Evolutionary conservation across 2,329 filamentous ascomycete genomes (phyloP).

Genomic region (Claviceps cyperi): DNA sequence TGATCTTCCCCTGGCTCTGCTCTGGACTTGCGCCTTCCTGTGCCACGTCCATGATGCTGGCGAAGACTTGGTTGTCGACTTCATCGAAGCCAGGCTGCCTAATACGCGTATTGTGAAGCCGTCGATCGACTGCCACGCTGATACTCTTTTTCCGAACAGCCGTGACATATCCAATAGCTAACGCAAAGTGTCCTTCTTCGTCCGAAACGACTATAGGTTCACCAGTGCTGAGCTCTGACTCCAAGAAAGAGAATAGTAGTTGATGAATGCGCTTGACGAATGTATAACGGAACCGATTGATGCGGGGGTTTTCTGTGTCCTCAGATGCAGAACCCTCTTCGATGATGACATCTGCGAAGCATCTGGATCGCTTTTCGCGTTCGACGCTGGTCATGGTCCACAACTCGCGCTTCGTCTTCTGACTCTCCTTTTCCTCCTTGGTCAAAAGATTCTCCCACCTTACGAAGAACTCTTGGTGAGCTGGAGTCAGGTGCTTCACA

Average conservation of each 20-base stretch:
- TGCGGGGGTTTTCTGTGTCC: slow-evolving; percentile 57
- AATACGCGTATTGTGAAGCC: slow-evolving; percentile 73
- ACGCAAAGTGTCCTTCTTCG: slow-evolving; percentile 84
- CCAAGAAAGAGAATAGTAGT: slow-evolving; percentile 66
- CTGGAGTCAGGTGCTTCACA: slow-evolving; percentile 59
- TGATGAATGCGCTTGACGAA: slow-evolving; percentile 56
- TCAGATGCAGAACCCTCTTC: slow-evolving; percentile 61
- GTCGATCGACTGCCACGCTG: slow-evolving; percentile 77
- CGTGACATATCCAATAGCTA: slow-evolving; percentile 83
- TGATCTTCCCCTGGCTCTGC: slow-evolving; percentile 35
- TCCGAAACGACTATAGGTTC: slow-evolving; percentile 96
- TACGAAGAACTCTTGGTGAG: slow-evolving; percentile 70
- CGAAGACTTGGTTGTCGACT: slow-evolving; percentile 67
- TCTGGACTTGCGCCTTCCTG: slow-evolving; percentile 36
- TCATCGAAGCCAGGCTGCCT: slow-evolving; percentile 64
- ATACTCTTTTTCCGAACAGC: slow-evolving; percentile 62
- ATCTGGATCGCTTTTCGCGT: slow-evolving; percentile 75
- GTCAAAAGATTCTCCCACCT: slow-evolving; percentile 92
- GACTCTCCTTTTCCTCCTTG: slow-evolving; percentile 82
- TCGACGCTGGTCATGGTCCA: slow-evolving; percentile 93
- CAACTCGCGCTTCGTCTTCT: slow-evolving; percentile 75
- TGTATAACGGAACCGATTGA: slow-evolving; percentile 81
- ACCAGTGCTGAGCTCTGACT: slow-evolving; percentile 74
- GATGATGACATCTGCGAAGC: slow-evolving; percentile 78
- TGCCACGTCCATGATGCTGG: slow-evolving; percentile 77